These are phyloP conservation scores for Botryotinia globosa DNA, from an alignment of 2,329 filamentous ascomycete species.

Conservation along the genomic window DNA sequence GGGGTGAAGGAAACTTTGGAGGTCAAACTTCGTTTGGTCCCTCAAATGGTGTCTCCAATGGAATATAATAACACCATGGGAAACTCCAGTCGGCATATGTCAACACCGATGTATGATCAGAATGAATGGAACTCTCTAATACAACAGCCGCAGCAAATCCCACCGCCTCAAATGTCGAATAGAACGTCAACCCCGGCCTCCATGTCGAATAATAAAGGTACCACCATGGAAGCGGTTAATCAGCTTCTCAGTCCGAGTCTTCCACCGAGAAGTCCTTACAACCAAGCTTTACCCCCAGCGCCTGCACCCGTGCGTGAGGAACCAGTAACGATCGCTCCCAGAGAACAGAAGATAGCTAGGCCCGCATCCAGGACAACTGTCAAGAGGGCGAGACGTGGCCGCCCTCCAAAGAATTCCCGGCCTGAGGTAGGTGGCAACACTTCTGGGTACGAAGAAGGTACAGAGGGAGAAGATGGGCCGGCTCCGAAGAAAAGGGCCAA, in stretches of 20 bases:
- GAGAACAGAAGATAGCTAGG: slow-evolving; percentile 30
- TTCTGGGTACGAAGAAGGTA: slow-evolving; percentile 68
- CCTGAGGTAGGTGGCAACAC: slow-evolving; percentile 56
- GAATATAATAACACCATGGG: slow-evolving; percentile 61
- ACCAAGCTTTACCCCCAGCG: slow-evolving; percentile 23
- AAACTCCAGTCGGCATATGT: slow-evolving; percentile 54
- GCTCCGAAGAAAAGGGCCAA: slow-evolving; percentile 71
- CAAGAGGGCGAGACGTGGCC: slow-evolving; percentile 32
- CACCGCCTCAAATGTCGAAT: slow-evolving; percentile 41
- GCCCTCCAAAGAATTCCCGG: slow-evolving; percentile 31
- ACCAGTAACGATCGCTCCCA: slow-evolving; percentile 19
- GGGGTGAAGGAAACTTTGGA: slow-evolving; percentile 86
- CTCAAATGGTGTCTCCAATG: slow-evolving; percentile 54
- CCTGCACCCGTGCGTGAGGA: slow-evolving; percentile 24
- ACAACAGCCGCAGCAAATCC: slow-evolving; percentile 59
- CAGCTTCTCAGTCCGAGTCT: slow-evolving; percentile 37
- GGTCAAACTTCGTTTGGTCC: slow-evolving; percentile 83
- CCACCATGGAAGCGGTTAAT: slow-evolving; percentile 43
- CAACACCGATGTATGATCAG: slow-evolving; percentile 62
- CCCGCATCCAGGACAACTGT: slow-evolving; percentile 35
- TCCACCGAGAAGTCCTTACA: slow-evolving; percentile 28
- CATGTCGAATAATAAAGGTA: slow-evolving; percentile 26
- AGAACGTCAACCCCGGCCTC: slow-evolving; percentile 25
- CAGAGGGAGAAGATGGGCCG: slow-evolving; percentile 43
- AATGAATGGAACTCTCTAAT: slow-evolving; percentile 77